phyloP scores from a whole-genome alignment of 768 basidiomycete genomes.

The Leccinum subtestaceum region DNA sequence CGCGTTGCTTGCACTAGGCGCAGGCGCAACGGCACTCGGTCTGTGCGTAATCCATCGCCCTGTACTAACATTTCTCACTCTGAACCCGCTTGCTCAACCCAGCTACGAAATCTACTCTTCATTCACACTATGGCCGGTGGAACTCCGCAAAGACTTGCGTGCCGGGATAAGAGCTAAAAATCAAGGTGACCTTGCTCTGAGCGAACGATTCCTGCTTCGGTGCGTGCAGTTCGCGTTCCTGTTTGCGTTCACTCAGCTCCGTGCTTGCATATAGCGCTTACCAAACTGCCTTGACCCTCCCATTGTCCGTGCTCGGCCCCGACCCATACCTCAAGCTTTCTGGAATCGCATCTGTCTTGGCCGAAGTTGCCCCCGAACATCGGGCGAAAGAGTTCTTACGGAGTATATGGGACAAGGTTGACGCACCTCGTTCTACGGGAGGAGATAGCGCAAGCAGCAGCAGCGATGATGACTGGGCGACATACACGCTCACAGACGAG shows the following conservation, averaged over 20 bases:
- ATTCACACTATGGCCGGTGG: constrained; percentile 64
- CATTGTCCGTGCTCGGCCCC: constrained; percentile 32
- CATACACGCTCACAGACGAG: constrained; percentile 30
- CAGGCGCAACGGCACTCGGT: constrained; percentile 42
- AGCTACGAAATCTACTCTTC: constrained; percentile 57
- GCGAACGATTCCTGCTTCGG: constrained; percentile 53
- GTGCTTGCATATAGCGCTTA: constrained; percentile 43
- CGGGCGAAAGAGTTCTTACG: constrained; percentile 28
- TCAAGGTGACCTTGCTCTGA: constrained; percentile 50
- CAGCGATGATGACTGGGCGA: constrained; percentile 15
- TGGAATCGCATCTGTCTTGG: constrained; percentile 62
- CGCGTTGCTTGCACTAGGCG: constrained; percentile 36
- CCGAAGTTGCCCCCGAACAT: constrained; percentile 41
- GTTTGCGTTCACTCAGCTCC: not conserved
- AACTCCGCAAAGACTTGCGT: constrained; percentile 62
- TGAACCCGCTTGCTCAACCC: not conserved
- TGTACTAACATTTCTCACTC: not conserved
- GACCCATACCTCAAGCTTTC: constrained; percentile 64
- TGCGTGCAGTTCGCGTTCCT: constrained; percentile 29
- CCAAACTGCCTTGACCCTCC: constrained; percentile 48
- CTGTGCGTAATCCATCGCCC: constrained; percentile 33
- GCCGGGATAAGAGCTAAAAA: constrained; percentile 62
- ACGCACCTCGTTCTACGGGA: not conserved
- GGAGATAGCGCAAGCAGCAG: constrained; percentile 3
- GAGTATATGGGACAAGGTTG: constrained; percentile 22